A percentile compares a stretch with the other conserved stretches of the same genome.
Evolutionary conservation across 306 rosid species (phyloP).

Genomic region (Prunus padus): DNA sequence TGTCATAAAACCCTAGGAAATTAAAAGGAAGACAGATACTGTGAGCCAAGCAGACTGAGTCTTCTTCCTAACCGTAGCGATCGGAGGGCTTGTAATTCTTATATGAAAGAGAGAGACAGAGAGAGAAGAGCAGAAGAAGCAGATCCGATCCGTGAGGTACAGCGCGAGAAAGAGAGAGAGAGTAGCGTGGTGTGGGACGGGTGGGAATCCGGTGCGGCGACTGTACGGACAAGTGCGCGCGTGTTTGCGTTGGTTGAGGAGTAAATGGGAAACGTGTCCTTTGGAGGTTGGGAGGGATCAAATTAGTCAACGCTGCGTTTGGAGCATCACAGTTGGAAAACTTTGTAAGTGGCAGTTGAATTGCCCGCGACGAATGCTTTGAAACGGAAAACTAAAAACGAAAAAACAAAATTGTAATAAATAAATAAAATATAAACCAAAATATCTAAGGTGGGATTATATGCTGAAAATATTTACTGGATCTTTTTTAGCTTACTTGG

Average conservation of each 20-base stretch:
- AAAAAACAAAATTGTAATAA: no score
- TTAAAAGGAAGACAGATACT: background rate
- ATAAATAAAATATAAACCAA: no score
- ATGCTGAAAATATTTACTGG: no score
- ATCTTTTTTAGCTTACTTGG: no score
- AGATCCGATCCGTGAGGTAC: constrained; percentile 77
- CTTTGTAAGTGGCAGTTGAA: background rate
- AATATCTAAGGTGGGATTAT: no score
- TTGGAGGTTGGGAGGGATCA: background rate
- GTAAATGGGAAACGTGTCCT: background rate
- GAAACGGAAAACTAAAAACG: background rate
- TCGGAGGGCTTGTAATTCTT: constrained; percentile 36
- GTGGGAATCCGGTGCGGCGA: constrained; percentile 19
- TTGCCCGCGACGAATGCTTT: background rate
- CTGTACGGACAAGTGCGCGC: constrained; percentile 16
- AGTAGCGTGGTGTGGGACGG: constrained; percentile 11
- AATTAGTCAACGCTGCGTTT: background rate
- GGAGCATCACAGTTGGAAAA: background rate
- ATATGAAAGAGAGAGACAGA: background rate
- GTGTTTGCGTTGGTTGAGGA: background rate
- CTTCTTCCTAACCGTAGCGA: constrained; percentile 46
- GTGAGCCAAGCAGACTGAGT: constrained; percentile 27
- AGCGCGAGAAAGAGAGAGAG: constrained; percentile 8
- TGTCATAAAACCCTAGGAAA: constrained; percentile 47
- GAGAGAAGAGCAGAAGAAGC: constrained; percentile 19